Evolutionary conservation across 1,139 yeast genomes (phyloP).

Genomic region (Hemisphaericaspora subhashii): DNA sequence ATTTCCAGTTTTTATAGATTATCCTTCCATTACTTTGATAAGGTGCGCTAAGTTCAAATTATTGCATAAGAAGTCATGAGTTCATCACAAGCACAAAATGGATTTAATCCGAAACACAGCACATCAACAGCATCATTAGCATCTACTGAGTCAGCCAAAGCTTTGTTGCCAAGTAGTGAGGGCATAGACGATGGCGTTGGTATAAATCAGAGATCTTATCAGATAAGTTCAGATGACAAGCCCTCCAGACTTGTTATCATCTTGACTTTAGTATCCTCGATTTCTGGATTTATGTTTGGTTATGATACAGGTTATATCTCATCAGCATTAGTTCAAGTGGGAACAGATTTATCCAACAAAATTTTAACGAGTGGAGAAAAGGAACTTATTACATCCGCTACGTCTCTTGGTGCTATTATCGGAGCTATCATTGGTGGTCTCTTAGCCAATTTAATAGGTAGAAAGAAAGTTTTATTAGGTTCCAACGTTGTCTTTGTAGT

Average conservation of each 20-base stretch:
- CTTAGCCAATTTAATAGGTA: slow-evolving; percentile 76
- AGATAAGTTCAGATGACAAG: slow-evolving; percentile 15
- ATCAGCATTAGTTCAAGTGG: slow-evolving; percentile 83
- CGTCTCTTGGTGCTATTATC: slow-evolving; percentile 86
- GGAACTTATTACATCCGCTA: slow-evolving; percentile 91
- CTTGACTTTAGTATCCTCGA: slow-evolving; percentile 77
- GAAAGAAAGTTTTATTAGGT: slow-evolving; percentile 76
- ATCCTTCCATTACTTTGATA: no score
- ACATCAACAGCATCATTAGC: background rate
- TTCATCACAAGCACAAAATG: background rate
- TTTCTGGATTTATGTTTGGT: slow-evolving; percentile 95
- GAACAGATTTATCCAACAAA: slow-evolving; percentile 61
- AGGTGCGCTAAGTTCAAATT: no score
- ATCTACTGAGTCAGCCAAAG: slow-evolving; percentile 12
- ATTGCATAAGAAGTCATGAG: background rate
- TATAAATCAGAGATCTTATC: background rate
- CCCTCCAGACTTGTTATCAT: slow-evolving; percentile 67
- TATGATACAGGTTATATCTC: slow-evolving; percentile 96
- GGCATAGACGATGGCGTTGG: background rate
- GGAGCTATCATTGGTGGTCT: slow-evolving; percentile 79
- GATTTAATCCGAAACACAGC: background rate
- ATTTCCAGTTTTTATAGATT: no score
- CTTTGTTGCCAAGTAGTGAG: slow-evolving; percentile 6
- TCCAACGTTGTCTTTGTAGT: slow-evolving; percentile 77
- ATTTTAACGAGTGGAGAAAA: slow-evolving; percentile 70